Percentiles rank a stretch among this genome's conserved stretches.
Evolutionary conservation across 768 basidiomycete genomes (phyloP).

Genomic region (Mycena vitilis): DNA sequence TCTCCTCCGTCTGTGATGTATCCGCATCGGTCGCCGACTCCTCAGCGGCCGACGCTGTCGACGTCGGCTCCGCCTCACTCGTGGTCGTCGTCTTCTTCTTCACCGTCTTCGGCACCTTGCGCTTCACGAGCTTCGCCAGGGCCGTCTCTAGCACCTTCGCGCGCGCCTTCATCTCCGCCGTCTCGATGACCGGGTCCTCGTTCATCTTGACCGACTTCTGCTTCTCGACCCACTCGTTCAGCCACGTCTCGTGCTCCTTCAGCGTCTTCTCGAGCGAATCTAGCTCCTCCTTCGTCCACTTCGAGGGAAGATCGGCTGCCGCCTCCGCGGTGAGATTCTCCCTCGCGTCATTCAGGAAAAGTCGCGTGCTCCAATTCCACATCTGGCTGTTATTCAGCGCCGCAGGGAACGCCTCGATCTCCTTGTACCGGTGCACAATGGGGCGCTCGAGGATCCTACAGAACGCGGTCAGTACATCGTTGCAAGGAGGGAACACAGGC

Average conservation of each 20-base stretch:
- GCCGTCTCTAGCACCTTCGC: constrained; percentile 85
- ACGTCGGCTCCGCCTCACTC: constrained; percentile 35
- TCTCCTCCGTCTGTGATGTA: constrained; percentile 20
- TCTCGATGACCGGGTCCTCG: constrained; percentile 89
- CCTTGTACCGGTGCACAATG: constrained; percentile 88
- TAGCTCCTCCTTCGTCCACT: constrained; percentile 91
- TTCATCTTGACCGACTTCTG: constrained; percentile 80
- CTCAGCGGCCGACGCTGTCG: constrained; percentile 37
- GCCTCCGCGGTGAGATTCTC: constrained; percentile 78
- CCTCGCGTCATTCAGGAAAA: constrained; percentile 88
- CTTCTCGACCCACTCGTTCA: constrained; percentile 82
- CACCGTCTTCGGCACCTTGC: constrained; percentile 74
- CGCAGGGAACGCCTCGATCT: constrained; percentile 87
- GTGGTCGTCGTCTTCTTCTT: constrained; percentile 57
- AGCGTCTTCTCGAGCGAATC: constrained; percentile 81
- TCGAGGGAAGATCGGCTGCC: constrained; percentile 70
- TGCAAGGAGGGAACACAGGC: not conserved
- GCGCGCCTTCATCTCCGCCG: constrained; percentile 85
- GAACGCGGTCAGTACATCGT: constrained; percentile 14
- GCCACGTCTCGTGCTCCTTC: constrained; percentile 86
- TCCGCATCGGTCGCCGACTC: constrained; percentile 37
- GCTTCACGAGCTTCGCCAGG: constrained; percentile 73
- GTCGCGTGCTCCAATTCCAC: constrained; percentile 87
- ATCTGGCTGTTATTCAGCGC: constrained; percentile 85
- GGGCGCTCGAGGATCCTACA: constrained; percentile 80